phyloP scores from a whole-genome alignment of 1,284 basidiomycete genomes.

The Schizophyllum amplum region DNA sequence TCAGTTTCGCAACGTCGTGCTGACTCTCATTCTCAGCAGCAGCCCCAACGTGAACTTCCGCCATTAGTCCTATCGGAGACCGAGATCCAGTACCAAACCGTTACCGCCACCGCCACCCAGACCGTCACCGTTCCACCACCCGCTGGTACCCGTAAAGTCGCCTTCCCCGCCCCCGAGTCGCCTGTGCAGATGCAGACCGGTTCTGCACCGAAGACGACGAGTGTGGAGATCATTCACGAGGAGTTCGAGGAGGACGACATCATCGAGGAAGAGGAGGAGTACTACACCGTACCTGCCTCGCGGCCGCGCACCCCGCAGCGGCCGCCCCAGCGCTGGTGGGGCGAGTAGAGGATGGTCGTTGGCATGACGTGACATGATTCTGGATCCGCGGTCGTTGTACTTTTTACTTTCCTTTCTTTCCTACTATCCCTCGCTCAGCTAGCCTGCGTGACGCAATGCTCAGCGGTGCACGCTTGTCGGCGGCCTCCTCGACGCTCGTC shows the following conservation, averaged over 20 bases:
- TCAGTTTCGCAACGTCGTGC: slow-evolving; percentile 9
- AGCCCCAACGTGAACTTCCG: slow-evolving; percentile 45
- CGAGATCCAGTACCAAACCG: slow-evolving; percentile 58
- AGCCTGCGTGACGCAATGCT: neutral
- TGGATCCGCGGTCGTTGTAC: neutral
- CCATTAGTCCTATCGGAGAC: slow-evolving; percentile 56
- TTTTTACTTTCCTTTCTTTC: neutral
- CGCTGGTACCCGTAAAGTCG: slow-evolving; percentile 68
- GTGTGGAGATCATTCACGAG: slow-evolving; percentile 56
- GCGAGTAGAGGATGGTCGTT: neutral
- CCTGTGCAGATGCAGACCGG: slow-evolving; percentile 32
- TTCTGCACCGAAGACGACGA: slow-evolving; percentile 61
- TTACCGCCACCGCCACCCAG: slow-evolving; percentile 57
- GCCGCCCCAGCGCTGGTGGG: neutral
- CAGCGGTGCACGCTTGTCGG: too few relatives aligned
- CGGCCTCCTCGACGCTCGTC: too few relatives aligned
- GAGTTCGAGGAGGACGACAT: slow-evolving; percentile 20
- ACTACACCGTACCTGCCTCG: neutral
- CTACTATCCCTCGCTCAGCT: neutral
- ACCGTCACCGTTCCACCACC: slow-evolving; percentile 63
- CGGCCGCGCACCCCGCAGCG: neutral
- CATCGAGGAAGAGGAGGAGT: neutral
- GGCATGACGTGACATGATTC: neutral
- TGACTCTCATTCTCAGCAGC: slow-evolving; percentile 25
- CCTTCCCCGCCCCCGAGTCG: slow-evolving; percentile 56